Evolutionary conservation across 2,329 filamentous ascomycete species (phyloP), one percentile per base, ranked within the genome.

Genomic region (Rhexocercosporidium sp.): DNA sequence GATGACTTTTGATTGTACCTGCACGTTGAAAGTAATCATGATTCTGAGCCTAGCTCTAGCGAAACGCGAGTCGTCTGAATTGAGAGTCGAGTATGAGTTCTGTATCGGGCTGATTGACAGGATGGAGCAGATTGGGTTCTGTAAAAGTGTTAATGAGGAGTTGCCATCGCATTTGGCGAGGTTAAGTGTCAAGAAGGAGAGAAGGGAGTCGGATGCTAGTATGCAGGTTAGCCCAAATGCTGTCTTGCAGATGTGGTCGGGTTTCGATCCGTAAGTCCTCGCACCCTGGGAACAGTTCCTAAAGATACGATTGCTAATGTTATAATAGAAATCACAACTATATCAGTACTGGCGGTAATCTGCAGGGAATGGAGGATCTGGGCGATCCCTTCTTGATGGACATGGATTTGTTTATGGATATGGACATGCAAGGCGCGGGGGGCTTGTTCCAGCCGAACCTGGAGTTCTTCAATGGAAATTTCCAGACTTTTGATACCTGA

Each of bases 101-200:
- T 68, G 68, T 20, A 51, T 70, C 4, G 44, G 57, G 18, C 41
- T 71, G 12, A 39, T 70, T n/a, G 66, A 67, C 14, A 51, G 53
- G 34, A 71, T 71, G 70, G 70, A 71, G 41, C 70, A 70, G 31
- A 61, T 71, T 29, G 70, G 70, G 2, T 71, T 71, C 54, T 68
- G 66, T 16, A 66, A 65, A 37, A 70, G 61, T 37, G 68, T 66
- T 3, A 63, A 63, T 9, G 37, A 68, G 25, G 70, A 71, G 46
- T 60, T 71, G 14, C 68, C 67, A n/a, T 37, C 63, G 11, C 66
- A 68, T 8, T 47, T 71, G 20, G 60, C 54, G n/a, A 62, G 62
- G 20, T 37, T 71, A n/a, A 63, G 65, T 12, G 12, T 69, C 20
- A 57, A 61, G 51, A 66, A 54, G 9, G 65, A 69, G 31, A 29